phyloP scores from a whole-genome alignment of 148 eudicot genomes.

The Beta vulgaris region DNA sequence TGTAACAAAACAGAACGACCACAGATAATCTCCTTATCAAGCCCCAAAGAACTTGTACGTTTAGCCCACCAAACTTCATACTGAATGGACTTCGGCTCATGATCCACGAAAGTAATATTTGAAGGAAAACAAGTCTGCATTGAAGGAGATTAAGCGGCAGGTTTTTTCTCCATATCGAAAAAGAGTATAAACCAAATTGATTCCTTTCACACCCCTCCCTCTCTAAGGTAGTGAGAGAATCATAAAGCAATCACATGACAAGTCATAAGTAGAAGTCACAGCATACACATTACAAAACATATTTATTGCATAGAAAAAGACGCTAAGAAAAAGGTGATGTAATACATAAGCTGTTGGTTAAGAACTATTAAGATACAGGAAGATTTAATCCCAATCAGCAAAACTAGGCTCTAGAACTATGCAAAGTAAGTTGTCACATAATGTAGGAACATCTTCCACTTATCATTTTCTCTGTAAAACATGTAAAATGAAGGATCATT shows the following conservation, averaged over 20 bases:
- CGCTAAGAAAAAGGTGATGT: not conserved
- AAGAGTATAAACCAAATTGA: not conserved
- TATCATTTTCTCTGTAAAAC: not conserved
- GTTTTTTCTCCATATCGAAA: not conserved
- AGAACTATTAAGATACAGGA: not conserved
- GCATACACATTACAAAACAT: not conserved
- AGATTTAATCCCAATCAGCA: not conserved
- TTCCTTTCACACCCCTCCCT: not conserved
- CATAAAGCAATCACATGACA: not conserved
- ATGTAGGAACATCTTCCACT: not conserved
- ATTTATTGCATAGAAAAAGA: not conserved
- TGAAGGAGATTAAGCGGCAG: not conserved
- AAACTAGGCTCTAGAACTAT: not conserved
- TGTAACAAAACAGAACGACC: not conserved
- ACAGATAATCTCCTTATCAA: not conserved
- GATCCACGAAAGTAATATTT: not conserved
- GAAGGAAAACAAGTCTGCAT: not conserved
- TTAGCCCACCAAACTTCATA: not conserved
- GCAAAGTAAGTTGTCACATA: not conserved
- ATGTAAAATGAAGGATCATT: not conserved
- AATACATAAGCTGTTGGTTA: not conserved
- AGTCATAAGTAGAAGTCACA: not conserved
- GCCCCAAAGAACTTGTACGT: not conserved
- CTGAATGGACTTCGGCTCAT: not conserved
- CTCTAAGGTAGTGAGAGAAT: not conserved